Base-by-base conservation (phyloP, 805 yeast genomes). In the Cyberlindnera veronae region DNA sequence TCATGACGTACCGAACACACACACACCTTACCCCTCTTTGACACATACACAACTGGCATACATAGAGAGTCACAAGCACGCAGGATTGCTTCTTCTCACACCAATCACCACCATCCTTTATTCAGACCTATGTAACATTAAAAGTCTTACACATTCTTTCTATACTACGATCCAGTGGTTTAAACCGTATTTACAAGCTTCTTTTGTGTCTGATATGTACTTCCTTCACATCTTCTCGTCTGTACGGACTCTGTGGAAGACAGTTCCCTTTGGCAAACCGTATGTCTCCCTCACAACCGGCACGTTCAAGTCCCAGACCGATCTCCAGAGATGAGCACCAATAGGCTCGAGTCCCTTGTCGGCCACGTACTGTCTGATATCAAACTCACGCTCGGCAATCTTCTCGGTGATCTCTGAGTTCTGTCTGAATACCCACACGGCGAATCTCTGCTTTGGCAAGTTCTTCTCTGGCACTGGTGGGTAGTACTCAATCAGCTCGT, bases 391-490 rank as follows among this genome's bases (percentile, higher is more conserved):
- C 26, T 59, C 55, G 14, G 57, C 35, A 3, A 56, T 41, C 11
- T 55, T 47, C 32, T 36, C 34, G 24, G 48, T 16, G 14, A 58
- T 51, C 23, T 36, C 34, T 19, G 60, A 29, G 4, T 60, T 44
- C 63, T 93, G 98, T 64, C 89, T 80, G 62, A 88, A 84, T 4
- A 89, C 95, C 96, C 97, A 90, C 31, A 87, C 76, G 37, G 85
- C 79, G 40, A 84, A 80, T 64, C 98, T 77, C 62, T 91, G 96
- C 23, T 70, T 69, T 30, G 86, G 88, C 4, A 83, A 71, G 61
- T 93, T 93, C 67, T 85, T 86, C 59, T 91, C 97, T 10, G 97
- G 96, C 20, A 76, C 75, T 32, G 96, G 85, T 19, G 99, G 96
- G 18, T 71, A 57, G 60, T 88, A 91, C 8, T 76, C 74, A 29